Conservation (phyloP, 345 rosid species). For the Eucalyptus urophylla region DNA sequence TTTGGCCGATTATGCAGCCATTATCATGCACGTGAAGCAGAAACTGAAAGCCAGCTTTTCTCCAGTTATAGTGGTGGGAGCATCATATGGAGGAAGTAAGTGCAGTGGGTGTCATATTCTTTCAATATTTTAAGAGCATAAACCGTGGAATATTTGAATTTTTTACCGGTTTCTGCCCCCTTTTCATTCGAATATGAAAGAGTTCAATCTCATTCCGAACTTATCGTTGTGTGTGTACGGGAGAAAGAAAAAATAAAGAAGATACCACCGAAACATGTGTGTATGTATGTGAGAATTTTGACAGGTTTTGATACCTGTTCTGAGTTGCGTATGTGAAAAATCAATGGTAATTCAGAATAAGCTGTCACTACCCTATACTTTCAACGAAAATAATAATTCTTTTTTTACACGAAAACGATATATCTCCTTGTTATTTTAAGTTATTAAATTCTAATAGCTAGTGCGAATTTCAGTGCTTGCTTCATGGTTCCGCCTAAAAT, state of each 20-base stretch:
- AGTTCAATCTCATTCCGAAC: not conserved
- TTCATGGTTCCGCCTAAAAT: not conserved
- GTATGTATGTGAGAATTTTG: not conserved
- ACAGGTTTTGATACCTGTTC: not conserved
- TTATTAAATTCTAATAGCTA: not conserved
- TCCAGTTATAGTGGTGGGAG: not conserved
- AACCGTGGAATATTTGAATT: not conserved
- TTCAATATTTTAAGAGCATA: not conserved
- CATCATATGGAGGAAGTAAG: not conserved
- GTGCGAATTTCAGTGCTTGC: not conserved
- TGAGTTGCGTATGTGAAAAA: not conserved
- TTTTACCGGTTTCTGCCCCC: not conserved
- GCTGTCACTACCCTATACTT: not conserved
- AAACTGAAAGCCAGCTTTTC: not conserved
- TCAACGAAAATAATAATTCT: not conserved
- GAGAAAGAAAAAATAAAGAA: not conserved
- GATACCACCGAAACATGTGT: not conserved
- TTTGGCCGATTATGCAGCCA: not conserved
- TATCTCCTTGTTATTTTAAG: not conserved
- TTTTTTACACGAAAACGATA: not conserved
- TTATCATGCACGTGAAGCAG: not conserved
- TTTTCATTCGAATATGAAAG: not conserved
- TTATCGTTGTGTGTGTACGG: not conserved
- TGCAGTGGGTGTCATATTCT: not conserved
- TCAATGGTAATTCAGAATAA: not conserved